Conservation (phyloP, 768 basidiomycete genomes). For the Amanita fuliginea region DNA sequence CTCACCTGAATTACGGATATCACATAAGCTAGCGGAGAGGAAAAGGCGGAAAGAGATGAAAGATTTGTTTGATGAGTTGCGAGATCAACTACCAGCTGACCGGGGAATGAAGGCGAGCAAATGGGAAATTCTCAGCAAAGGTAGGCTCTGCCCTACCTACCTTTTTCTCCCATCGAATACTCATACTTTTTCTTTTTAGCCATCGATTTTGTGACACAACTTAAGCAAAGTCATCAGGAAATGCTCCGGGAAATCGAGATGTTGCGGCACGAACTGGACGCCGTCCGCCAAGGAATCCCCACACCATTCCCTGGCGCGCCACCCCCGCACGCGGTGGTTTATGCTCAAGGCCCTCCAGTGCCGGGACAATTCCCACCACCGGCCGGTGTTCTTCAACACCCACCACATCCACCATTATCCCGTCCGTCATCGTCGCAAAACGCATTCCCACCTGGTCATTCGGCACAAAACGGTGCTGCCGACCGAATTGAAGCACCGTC, state of each 20-base stretch:
- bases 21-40: slow-evolving; percentile 94
- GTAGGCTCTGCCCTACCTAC: slow-evolving; percentile 31
- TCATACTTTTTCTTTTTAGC: slow-evolving; percentile 30
- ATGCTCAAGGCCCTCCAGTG: slow-evolving; percentile 36
- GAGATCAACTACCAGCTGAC: slow-evolving; percentile 87
- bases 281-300: slow-evolving; percentile 46
- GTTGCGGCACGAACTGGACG: slow-evolving; percentile 64
- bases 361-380: slow-evolving; percentile 35
- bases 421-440: slow-evolving; percentile 59
- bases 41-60: slow-evolving; percentile 99
- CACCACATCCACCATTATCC: slow-evolving; percentile 27
- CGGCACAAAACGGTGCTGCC: slow-evolving; percentile 32
- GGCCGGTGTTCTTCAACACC: slow-evolving; percentile 29
- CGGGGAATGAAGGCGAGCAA: slow-evolving; percentile 95
- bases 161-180: slow-evolving; percentile 7
- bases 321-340: slow-evolving; percentile 35
- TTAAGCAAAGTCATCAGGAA: slow-evolving; percentile 71
- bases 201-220: slow-evolving; percentile 75
- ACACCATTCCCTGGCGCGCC: slow-evolving; percentile 38
- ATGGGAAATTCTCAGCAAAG: slow-evolving; percentile 98
- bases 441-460: slow-evolving; percentile 31
- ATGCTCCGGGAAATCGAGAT: slow-evolving; percentile 73
- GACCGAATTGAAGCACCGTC: slow-evolving; percentile 33
- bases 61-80: slow-evolving; percentile 91
- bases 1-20: slow-evolving; percentile 87